phyloP scores from a whole-genome alignment of 164 flowering plant species.

The Magnolia changhungtana region DNA sequence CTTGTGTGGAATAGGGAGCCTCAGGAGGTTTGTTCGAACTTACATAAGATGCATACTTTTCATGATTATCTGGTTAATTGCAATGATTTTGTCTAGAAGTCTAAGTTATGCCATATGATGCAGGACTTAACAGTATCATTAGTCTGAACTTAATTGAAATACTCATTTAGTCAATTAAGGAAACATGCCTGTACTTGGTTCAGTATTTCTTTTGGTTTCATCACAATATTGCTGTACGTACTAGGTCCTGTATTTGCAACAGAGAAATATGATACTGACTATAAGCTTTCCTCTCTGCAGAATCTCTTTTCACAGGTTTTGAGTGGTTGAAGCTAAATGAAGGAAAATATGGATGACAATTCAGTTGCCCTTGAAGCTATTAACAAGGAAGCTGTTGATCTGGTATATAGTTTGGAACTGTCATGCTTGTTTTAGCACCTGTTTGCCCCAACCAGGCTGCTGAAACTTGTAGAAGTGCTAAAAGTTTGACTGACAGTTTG shows the following conservation, averaged over 20 bases:
- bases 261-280: constrained; percentile 3
- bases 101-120: not conserved
- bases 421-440: too few relatives aligned
- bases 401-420: constrained; percentile 31
- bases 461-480: too few relatives aligned
- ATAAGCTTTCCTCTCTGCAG: not conserved
- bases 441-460: too few relatives aligned
- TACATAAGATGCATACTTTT: too few relatives aligned
- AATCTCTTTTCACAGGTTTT: constrained; percentile 7
- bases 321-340: constrained; percentile 15
- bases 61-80: not conserved
- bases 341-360: constrained; percentile 37
- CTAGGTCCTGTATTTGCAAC: constrained; percentile 1
- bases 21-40: too few relatives aligned
- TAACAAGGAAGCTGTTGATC: constrained; percentile 55
- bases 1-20: too few relatives aligned
- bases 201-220: not conserved
- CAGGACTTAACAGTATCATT: not conserved
- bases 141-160: not conserved
- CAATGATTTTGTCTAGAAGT: not conserved
- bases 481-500: too few relatives aligned
- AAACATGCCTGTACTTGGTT: not conserved
- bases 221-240: not conserved
- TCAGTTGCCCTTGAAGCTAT: constrained; percentile 44
- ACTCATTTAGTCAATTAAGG: not conserved